Evolutionary conservation across 2,329 filamentous ascomycete species (phyloP).

Genomic region (Colletotrichum coccodes): DNA sequence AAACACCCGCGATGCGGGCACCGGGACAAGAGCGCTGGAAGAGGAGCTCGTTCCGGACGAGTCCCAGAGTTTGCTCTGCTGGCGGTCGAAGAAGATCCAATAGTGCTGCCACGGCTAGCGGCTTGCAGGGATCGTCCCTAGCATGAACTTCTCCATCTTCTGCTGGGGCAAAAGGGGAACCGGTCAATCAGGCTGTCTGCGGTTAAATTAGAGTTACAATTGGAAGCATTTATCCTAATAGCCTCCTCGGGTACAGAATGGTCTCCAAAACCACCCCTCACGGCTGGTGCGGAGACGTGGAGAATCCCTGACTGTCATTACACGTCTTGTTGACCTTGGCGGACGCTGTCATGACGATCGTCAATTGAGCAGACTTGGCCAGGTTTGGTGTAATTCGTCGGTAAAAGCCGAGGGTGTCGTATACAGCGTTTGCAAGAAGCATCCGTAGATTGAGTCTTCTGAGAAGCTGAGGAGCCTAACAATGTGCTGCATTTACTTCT

Average conservation of each 20-base stretch:
- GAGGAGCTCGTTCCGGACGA: slow-evolving; percentile 12
- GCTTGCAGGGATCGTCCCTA: slow-evolving; percentile 9
- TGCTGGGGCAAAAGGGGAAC: slow-evolving; percentile 12
- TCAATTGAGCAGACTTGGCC: background rate
- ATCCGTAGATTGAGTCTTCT: background rate
- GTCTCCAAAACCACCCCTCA: slow-evolving; percentile 15
- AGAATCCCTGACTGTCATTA: slow-evolving; percentile 14
- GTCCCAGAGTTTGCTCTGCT: slow-evolving; percentile 1
- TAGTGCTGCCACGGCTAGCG: slow-evolving; percentile 18
- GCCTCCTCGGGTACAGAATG: slow-evolving; percentile 31
- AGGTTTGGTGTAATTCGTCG: background rate
- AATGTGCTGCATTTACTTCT: background rate
- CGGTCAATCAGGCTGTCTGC: slow-evolving; percentile 32
- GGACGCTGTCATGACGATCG: background rate
- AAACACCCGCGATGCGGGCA: slow-evolving; percentile 9
- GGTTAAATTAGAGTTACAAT: slow-evolving; percentile 29
- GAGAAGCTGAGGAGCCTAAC: background rate
- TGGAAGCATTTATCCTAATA: slow-evolving; percentile 30
- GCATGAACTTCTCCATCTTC: slow-evolving; percentile 18
- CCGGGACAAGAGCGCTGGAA: slow-evolving; percentile 5
- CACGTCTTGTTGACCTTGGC: background rate
- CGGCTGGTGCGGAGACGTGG: slow-evolving; percentile 17
- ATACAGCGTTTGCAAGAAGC: background rate
- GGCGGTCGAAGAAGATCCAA: slow-evolving; percentile 1
- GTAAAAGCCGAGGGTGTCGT: background rate